Evolutionary conservation across 176 grass and related monocot species (phyloP).

Genomic region (Oryza punctata): DNA sequence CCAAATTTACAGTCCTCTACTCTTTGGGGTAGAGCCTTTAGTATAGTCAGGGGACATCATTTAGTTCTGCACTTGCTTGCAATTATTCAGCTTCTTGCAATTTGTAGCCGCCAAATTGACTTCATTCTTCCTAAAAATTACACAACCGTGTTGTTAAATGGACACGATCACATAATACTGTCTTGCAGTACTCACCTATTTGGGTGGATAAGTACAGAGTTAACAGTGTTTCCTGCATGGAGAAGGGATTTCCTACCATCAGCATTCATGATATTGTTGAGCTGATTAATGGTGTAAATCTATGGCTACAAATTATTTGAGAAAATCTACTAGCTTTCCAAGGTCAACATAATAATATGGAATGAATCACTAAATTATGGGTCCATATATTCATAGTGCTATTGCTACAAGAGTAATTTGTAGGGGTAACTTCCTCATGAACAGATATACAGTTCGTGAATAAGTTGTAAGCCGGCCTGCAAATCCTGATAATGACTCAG

Average conservation of each 20-base stretch:
- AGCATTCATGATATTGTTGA: background rate
- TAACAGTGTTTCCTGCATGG: background rate
- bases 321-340: background rate
- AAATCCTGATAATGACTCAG: slow-evolving; percentile 2
- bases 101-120: background rate
- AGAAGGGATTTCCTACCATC: background rate
- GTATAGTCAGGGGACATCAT: background rate
- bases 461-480: background rate
- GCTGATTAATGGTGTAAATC: background rate
- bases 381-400: background rate
- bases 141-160: slow-evolving; percentile 4
- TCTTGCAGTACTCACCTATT: background rate
- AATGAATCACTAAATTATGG: background rate
- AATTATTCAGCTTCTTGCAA: slow-evolving; percentile 7
- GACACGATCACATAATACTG: background rate
- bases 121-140: slow-evolving; percentile 40
- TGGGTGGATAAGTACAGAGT: background rate
- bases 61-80: slow-evolving; percentile 19
- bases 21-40: slow-evolving; percentile 4
- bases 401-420: background rate
- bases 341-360: background rate
- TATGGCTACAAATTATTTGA: background rate
- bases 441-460: background rate
- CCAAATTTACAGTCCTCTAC: background rate
- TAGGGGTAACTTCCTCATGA: background rate